Base-by-base conservation (phyloP, 768 basidiomycete species). In the Clitopilus hobsonii region DNA sequence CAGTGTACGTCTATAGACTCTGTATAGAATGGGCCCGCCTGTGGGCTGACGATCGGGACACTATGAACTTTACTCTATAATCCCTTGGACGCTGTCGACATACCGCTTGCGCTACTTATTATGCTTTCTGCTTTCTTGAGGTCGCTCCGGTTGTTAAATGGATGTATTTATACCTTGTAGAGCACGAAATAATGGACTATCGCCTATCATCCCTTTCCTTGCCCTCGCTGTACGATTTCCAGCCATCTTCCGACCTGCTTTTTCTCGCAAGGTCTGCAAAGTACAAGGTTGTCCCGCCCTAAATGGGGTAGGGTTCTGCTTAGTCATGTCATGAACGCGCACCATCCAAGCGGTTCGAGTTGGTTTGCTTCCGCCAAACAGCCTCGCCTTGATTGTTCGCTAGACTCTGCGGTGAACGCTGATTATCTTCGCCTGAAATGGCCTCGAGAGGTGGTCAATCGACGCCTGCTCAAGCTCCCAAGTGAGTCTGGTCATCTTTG, bases 11-110 rank as follows among this genome's bases (percentile, higher is more conserved):
- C 5, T 96, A 91, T 69, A 78, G 94, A 61, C 73, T 96, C 20
- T 89, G 88, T 60, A 69, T 97, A 41, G 94, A 97, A 67, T 98
- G 93, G 77, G 93, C 88, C 27, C 73, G 94, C 14, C 73, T 98
- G 23, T 86, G 81, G 74, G 81, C 87, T 8, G 93, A 97, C 63
- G 90, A 96, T 69, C 80, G 94, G 38, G 88, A 89, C 30, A 73
- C 82, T 25, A 89, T 87, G 89, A 65, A 64, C 54, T 76, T 68
- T 51, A 56, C 50, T 27, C 54, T 60, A 51, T 65, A 55, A 61
- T 38, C 11, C 41, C 4, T 45, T 16, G 41, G 41, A 45, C 41
- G 41, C 6, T 45, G 41, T 45, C 22, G 18, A 11, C 22, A 11
- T 20, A 20, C 10, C 16, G n/a, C 10, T 23, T 10, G 16, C 14